Conservation (phyloP, 441 rosid species). For the Aquilaria agallochum region DNA sequence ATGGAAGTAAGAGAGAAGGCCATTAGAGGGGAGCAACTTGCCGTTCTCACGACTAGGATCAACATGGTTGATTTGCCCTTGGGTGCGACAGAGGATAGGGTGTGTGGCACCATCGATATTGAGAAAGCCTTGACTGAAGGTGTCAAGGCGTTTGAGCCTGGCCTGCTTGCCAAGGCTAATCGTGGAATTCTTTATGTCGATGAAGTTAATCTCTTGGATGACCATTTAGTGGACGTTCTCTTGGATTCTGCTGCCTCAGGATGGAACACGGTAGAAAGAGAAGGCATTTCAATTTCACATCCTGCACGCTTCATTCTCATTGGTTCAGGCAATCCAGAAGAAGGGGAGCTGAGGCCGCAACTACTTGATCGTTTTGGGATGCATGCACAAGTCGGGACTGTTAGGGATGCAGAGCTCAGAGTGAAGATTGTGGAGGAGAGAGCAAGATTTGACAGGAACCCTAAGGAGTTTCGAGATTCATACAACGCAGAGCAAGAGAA, state of each 20-base stretch:
- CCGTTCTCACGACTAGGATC: slow-evolving; percentile 47
- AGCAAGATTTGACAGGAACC: slow-evolving; percentile 73
- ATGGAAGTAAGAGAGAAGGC: slow-evolving; percentile 69
- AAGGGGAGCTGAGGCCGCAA: slow-evolving; percentile 96
- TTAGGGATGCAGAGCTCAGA: slow-evolving; percentile 86
- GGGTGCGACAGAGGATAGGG: slow-evolving; percentile 96
- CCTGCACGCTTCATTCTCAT: slow-evolving; percentile 97
- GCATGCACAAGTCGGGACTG: slow-evolving; percentile 98
- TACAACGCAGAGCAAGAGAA: slow-evolving; percentile 72
- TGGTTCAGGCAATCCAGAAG: slow-evolving; percentile 98
- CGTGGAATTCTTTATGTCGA: slow-evolving; percentile 95
- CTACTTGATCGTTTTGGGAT: slow-evolving; percentile 93
- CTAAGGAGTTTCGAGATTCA: slow-evolving; percentile 77
- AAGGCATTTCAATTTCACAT: slow-evolving; percentile 94
- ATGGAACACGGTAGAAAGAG: slow-evolving; percentile 98
- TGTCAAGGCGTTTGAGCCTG: slow-evolving; percentile 96
- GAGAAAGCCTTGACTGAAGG: slow-evolving; percentile 97
- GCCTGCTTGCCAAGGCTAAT: slow-evolving; percentile 91
- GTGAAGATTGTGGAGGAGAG: slow-evolving; percentile 97
- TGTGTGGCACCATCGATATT: slow-evolving; percentile 88
- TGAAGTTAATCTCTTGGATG: slow-evolving; percentile 93
- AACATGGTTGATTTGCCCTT: slow-evolving; percentile 97
- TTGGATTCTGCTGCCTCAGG: slow-evolving; percentile 98
- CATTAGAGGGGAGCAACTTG: slow-evolving; percentile 45
- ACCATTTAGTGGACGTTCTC: slow-evolving; percentile 93